Conservation (phyloP, 1,284 basidiomycete species). For the Microbotryomycetes sp. region DNA sequence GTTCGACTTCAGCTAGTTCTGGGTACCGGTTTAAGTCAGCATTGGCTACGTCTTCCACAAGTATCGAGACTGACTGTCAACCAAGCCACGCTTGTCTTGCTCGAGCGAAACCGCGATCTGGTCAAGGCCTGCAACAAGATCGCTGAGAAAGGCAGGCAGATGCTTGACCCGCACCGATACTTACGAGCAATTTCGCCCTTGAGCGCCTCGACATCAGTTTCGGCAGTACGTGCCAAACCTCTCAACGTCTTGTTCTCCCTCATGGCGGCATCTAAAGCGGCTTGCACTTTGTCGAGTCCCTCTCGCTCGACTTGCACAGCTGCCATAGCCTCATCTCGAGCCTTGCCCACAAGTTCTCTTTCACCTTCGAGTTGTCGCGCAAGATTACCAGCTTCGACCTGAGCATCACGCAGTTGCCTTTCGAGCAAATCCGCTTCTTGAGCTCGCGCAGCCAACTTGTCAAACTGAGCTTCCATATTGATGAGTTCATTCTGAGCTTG, state of each 20-base stretch:
- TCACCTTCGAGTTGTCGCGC: not conserved
- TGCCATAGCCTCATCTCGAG: not conserved
- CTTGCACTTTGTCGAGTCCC: slow-evolving; percentile 2
- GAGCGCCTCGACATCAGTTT: not conserved
- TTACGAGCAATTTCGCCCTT: not conserved
- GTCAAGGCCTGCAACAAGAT: not conserved
- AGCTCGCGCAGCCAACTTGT: not conserved
- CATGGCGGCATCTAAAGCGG: slow-evolving; percentile 5
- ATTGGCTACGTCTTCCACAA: not conserved
- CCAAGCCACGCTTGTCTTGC: not conserved
- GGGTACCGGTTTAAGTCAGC: not conserved
- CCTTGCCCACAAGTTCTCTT: not conserved
- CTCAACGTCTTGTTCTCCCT: slow-evolving; percentile 25
- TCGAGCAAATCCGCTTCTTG: not conserved
- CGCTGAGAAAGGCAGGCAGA: no score
- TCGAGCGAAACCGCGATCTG: not conserved
- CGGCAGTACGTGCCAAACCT: slow-evolving; percentile 2
- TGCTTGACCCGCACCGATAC: no score
- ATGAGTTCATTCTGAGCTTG: not conserved
- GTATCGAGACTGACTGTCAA: not conserved
- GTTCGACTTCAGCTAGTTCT: not conserved
- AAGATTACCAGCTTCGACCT: not conserved
- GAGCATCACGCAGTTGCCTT: not conserved
- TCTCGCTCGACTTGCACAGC: not conserved
- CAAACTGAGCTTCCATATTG: not conserved